These are phyloP conservation scores for Daldinia grandis DNA, from an alignment of 495 filamentous ascomycete species.

Conservation along the genomic window DNA sequence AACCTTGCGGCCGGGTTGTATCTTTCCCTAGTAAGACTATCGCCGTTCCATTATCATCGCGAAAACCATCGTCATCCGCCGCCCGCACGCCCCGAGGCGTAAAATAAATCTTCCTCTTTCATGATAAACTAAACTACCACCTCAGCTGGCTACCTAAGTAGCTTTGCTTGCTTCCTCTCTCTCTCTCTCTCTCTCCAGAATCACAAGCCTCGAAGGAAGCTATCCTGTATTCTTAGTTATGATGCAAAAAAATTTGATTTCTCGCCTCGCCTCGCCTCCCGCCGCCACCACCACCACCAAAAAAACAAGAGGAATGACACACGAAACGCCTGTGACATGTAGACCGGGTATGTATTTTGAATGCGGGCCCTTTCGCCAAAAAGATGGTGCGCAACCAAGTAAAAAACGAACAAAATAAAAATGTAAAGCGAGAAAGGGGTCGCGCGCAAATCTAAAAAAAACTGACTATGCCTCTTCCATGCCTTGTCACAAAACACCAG, in stretches of 20 bases:
- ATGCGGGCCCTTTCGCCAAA: constrained; percentile 38
- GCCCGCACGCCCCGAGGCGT: constrained; percentile 27
- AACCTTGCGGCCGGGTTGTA: constrained; percentile 35
- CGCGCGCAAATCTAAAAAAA: constrained; percentile 34
- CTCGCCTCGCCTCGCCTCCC: constrained; percentile 27
- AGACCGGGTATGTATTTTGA: constrained; percentile 40
- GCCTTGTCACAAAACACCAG: constrained; percentile 22
- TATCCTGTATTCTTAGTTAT: constrained; percentile 35
- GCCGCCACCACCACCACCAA: constrained; percentile 7
- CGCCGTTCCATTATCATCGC: constrained; percentile 23
- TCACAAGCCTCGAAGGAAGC: constrained; percentile 14
- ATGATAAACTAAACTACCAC: neutral
- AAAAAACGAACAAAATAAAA: constrained; percentile 12
- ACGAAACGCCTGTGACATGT: constrained; percentile 38
- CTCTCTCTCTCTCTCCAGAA: constrained; percentile 9
- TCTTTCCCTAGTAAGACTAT: constrained; percentile 19
- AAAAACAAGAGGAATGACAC: constrained; percentile 9
- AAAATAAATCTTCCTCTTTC: constrained; percentile 4
- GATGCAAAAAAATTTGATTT: constrained; percentile 37
- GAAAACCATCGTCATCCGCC: constrained; percentile 21
- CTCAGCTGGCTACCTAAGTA: neutral
- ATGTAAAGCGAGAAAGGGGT: constrained; percentile 4
- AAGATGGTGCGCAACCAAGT: constrained; percentile 31
- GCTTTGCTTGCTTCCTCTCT: too few relatives aligned
- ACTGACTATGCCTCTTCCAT: constrained; percentile 31